Evolutionary conservation across 176 grass and related monocot species (phyloP), one percentile per base, ranked within the genome.

Genomic region (Saccharum spontaneum): DNA sequence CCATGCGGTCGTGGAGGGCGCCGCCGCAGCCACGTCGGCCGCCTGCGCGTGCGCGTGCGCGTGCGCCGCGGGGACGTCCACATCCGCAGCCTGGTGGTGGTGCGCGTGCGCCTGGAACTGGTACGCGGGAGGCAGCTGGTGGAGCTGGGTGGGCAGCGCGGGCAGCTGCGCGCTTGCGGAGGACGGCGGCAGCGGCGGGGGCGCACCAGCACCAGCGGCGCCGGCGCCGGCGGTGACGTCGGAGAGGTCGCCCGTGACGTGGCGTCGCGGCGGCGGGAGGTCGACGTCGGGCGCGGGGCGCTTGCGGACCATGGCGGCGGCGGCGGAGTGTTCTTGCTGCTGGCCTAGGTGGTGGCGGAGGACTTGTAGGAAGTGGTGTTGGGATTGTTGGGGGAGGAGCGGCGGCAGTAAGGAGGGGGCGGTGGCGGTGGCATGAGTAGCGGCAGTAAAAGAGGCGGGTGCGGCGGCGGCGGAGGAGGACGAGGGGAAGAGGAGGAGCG

Each of bases 261-360:
- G 80, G 36, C 87, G 86, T 0, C 81, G 83, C 76, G 72, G 85
- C 78, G 85, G 86, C 22, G 72, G 90, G 15, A 83, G 86, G 76
- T 93, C 91, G 20, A 93, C 76, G 80, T 98, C 91, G n/a, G 89
- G 87, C 22, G 93, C 89, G 0, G 87, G 95, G 77, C 95, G 86
- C 93, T 98, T 98, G 61, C 95, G 88, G 83, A 95, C 92, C 92
- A 97, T 97, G 67, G 76, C 55, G 52, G 82, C 57, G 61, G 82
- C 52, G 81, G 81, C 22, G 2, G 76, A 14, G 89, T 7, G 88
- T 0, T 86, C 5, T 9, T 85, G 77, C 0, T 82, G 91, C 3
- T 89, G 81, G 76, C 91, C 90, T 63, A 89, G 13, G 46, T 15
- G 83, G 38, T 72, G 82, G 40, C 86, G 48, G 38, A 91, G 86